phyloP scores from a whole-genome alignment of 2,329 filamentous ascomycete species.

The Podosphaera aphanis region DNA sequence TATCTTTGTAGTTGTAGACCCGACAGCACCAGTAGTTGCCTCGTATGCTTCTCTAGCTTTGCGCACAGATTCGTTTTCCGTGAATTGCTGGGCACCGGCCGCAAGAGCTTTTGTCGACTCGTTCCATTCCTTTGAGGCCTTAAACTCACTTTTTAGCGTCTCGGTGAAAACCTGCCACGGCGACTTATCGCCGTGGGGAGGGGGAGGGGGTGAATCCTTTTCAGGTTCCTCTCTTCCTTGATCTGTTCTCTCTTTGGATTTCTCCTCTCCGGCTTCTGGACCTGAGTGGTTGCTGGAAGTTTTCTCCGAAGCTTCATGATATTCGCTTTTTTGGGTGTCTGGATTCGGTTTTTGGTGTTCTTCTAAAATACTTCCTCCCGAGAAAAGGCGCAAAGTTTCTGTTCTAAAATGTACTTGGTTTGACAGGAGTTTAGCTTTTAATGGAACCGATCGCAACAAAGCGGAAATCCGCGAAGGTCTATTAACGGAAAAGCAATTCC shows the following conservation, averaged over 20 bases:
- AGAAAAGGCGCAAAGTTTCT: not conserved
- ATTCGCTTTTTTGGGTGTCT: constrained; percentile 11
- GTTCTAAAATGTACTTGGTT: constrained; percentile 4
- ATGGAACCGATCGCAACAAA: constrained; percentile 18
- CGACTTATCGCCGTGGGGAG: constrained; percentile 94
- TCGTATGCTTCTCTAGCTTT: constrained; percentile 70
- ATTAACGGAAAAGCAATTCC: not conserved
- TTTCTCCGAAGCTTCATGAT: constrained; percentile 7
- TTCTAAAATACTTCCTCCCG: not conserved
- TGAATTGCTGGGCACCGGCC: constrained; percentile 71
- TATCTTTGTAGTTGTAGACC: constrained; percentile 53
- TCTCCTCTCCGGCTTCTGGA: constrained; percentile 7
- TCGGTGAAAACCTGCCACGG: constrained; percentile 98
- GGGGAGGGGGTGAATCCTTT: constrained; percentile 53
- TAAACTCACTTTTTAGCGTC: constrained; percentile 82
- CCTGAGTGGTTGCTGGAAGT: constrained; percentile 7
- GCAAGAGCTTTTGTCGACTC: constrained; percentile 91
- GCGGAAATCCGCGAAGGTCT: constrained; percentile 16
- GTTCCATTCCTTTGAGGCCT: constrained; percentile 96
- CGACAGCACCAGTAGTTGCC: constrained; percentile 62
- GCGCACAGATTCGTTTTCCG: constrained; percentile 76
- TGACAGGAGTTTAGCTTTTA: constrained; percentile 19
- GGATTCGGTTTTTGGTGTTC: constrained; percentile 1
- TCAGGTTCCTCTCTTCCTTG: constrained; percentile 9
- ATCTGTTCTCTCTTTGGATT: constrained; percentile 17